Evolutionary conservation across 805 yeast species (phyloP).

Genomic region (Citeromyces matritensis): DNA sequence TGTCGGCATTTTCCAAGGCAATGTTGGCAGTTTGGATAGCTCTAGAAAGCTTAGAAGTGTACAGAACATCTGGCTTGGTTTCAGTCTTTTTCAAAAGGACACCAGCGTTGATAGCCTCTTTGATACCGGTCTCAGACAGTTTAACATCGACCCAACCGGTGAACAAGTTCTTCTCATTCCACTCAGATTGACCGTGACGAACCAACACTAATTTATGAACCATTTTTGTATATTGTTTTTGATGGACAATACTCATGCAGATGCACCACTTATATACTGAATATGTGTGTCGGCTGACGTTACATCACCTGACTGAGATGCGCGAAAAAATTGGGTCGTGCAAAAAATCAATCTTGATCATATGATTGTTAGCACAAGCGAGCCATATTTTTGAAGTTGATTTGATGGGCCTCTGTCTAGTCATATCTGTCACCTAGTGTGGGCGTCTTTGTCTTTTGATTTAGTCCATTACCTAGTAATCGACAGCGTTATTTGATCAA

Average conservation of each 20-base stretch:
- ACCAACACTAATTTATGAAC: constrained; percentile 64
- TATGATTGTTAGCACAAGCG: too few relatives aligned
- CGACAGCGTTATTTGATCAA: too few relatives aligned
- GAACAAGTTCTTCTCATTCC: constrained; percentile 96
- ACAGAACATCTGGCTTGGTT: constrained; percentile 71
- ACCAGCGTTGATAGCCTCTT: constrained; percentile 92
- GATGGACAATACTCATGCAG: not conserved
- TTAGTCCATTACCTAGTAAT: too few relatives aligned
- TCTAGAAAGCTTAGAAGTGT: constrained; percentile 85
- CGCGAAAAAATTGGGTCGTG: not conserved
- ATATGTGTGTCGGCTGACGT: not conserved
- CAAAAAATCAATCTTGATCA: not conserved
- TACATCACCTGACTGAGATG: not conserved
- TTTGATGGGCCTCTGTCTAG: too few relatives aligned
- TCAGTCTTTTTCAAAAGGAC: constrained; percentile 78
- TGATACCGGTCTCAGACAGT: constrained; percentile 69
- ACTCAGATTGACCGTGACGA: constrained; percentile 98
- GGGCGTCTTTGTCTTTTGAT: too few relatives aligned
- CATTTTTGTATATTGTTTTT: constrained; percentile 6
- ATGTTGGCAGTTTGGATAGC: constrained; percentile 97
- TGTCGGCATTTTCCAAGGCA: constrained; percentile 80
- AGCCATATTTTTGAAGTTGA: too few relatives aligned
- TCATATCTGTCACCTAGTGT: too few relatives aligned
- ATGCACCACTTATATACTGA: not conserved
- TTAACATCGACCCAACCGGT: constrained; percentile 98